Evolutionary conservation across 23 red algal species (phyloP).

Genomic region (Gracilaria domingensis): DNA sequence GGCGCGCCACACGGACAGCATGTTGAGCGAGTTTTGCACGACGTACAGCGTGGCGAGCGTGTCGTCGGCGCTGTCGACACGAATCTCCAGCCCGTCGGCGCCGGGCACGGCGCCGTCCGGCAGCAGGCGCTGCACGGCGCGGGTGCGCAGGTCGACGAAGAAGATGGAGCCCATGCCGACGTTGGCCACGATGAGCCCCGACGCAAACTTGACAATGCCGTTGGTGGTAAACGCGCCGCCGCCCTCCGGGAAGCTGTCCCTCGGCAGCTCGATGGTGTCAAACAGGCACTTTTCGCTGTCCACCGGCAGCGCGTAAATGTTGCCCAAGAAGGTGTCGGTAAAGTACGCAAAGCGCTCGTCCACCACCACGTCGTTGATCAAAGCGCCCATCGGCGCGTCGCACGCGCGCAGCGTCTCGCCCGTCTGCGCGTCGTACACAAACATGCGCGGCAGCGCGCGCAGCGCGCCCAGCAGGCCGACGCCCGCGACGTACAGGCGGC

Average conservation of each 20-base stretch:
- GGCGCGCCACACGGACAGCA: constrained; percentile 21
- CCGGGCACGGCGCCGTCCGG: background rate
- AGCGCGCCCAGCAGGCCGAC: background rate
- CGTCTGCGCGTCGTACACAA: constrained; percentile 27
- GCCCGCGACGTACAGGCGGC: constrained; percentile 36
- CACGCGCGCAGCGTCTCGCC: background rate
- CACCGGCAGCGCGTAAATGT: constrained; percentile 27
- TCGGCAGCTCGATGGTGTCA: background rate
- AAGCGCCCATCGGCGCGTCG: background rate
- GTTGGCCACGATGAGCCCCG: constrained; percentile 41
- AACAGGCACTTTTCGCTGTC: background rate
- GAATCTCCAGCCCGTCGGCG: constrained; percentile 39
- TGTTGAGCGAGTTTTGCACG: constrained; percentile 2
- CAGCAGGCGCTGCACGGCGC: background rate
- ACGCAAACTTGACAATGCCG: constrained; percentile 23
- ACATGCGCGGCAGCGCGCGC: background rate
- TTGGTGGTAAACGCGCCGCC: background rate
- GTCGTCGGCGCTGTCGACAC: background rate
- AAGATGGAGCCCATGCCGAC: background rate
- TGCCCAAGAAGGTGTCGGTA: constrained; percentile 25
- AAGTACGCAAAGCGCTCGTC: constrained; percentile 24
- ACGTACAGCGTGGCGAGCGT: constrained; percentile 9
- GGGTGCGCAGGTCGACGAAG: constrained; percentile 22
- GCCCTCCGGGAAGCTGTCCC: background rate
- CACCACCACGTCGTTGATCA: constrained; percentile 40